Percentiles rank a stretch among this genome's conserved stretches.
These are phyloP conservation scores for Ogataea henricii DNA, from an alignment of 805 yeast genomes.

Conservation along the genomic window DNA sequence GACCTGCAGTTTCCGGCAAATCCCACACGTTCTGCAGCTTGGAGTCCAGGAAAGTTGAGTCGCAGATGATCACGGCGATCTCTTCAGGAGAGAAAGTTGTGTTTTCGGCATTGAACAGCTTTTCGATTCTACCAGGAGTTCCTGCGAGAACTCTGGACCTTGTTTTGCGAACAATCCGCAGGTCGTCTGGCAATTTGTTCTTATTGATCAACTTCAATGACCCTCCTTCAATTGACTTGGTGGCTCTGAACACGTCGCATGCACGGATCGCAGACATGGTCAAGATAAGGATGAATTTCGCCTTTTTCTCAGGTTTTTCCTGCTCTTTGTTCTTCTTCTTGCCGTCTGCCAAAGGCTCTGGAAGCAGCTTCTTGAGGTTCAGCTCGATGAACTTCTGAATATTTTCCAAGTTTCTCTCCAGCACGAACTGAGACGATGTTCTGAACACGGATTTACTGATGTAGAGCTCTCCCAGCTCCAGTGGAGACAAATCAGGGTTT, in stretches of 20 bases:
- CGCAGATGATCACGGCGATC: conserved; percentile 58
- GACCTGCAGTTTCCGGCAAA: conserved; percentile 44
- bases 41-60: conserved; percentile 59
- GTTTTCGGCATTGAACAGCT: conserved; percentile 47
- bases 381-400: conserved; percentile 54
- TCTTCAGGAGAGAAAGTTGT: conserved; percentile 43
- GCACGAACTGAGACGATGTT: conserved; percentile 60
- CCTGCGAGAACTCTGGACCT: conserved; percentile 55
- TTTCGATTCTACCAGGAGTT: conserved; percentile 62
- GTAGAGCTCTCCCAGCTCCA: conserved; percentile 72
- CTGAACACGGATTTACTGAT: conserved; percentile 55
- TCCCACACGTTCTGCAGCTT: conserved; percentile 67
- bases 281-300: conserved; percentile 52
- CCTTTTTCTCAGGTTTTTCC: conserved; percentile 25
- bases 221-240: conserved; percentile 45
- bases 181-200: conserved; percentile 68
- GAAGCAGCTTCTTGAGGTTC: conserved; percentile 50
- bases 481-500: conserved; percentile 67
- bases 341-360: conserved; percentile 32
- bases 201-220: conserved; percentile 74
- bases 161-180: conserved; percentile 45
- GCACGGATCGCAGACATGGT: conserved; percentile 84
- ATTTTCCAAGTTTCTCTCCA: conserved; percentile 55
- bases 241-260: conserved; percentile 77
- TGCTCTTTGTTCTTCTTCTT: conserved; percentile 34